Base-by-base conservation (phyloP, 2,329 filamentous ascomycete species). In the Cryphonectria parasitica region DNA sequence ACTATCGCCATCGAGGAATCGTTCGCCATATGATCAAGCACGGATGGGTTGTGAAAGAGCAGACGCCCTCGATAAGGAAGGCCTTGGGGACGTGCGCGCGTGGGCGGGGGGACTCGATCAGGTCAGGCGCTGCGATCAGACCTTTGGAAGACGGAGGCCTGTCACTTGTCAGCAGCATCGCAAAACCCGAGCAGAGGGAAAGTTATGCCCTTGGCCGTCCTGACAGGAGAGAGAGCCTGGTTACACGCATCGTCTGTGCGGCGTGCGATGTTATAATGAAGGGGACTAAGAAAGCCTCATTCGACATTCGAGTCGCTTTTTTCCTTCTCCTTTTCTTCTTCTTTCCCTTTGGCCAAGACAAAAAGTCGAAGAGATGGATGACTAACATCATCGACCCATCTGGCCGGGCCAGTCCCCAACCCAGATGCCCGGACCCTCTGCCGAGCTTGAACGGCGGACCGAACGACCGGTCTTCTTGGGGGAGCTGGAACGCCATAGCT, bases 161-260 rank as follows among this genome's bases (percentile, higher is more conserved):
- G 54, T 58, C 54, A 58, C 45, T n/a, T 49, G 45, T 49, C 22
- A 49, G 22, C 45, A 49, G 45, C 45, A 49, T 49, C 45, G 54
- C 54, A 58, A 15, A 8, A 31, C 25, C 54, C 54, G 54, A 58
- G 54, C 11, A 58, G 6, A 31, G 17, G 54, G 54, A 58, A 31
- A 19, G 28, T 19, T 31, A 19, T 31, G 45, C 45, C 36, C 36
- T 39, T n/a, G 19, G 45, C 4, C 19, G 45, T n/a, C 8, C 28
- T 58, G 54, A 13, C 54, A 49, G 45, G 45, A 49, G 45, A n/a
- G 17, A 15, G 28, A 7, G 11, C 52, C 11, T 28, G 56, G 7
- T 60, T 10, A n/a, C 15, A 15, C 56, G 31, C 34, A 61, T 39
- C 34, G 58, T 61, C 58, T 61, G 58, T 61, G 58, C 58, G 58